Evolutionary conservation across 2,329 filamentous ascomycete species (phyloP), one percentile per base, ranked within the genome.

Genomic region (Penicillium palitans): DNA sequence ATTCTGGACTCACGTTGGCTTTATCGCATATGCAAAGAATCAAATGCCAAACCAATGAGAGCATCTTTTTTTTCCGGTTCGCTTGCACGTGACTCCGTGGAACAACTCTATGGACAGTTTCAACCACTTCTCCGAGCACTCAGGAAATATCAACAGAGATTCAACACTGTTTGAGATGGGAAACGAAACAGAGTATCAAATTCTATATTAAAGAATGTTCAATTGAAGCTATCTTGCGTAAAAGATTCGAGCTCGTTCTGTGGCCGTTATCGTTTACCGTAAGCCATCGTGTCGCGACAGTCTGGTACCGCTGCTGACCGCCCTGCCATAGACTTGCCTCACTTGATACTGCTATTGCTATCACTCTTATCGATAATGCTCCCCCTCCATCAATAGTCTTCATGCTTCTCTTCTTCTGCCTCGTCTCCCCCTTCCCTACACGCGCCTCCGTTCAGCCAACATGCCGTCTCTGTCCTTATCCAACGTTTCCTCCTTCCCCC

Each of bases 51-150:
- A 25, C 17, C 52, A 41, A 33, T 55, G 19, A 19, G 27, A 49
- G 52, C 35, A 53, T 59, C 50, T 58, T 58, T 58, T 57, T 57
- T 58, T 48, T 54, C 50, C 10, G 42, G 50, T 39, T 53, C 37
- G 24, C 37, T n/a, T 31, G 17, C 55, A 58, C 55, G 50, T 58
- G 55, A 42, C 33, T 12, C 4, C 5, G 6, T 33, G 9, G 37
- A 39, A 13, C 21, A 19, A 27, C 17, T 54, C 42, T 55, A 51
- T 51, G 33, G 17, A n/a, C 19, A 9, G 8, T 24, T 35, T 48
- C 19, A 48, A 21, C 24, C 7, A 13, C 17, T 29, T 37, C 10
- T 53, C 24, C 15, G 3, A 52, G 6, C n/a, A 24, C 4, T 4
- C 13, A 24, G 45, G 9, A 35, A 15, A 24, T 48, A 48, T 25